Percentiles rank a stretch among this genome's conserved stretches.
phyloP scores from a whole-genome alignment of 1,284 basidiomycete genomes.

The Heterobasidion occidentale region DNA sequence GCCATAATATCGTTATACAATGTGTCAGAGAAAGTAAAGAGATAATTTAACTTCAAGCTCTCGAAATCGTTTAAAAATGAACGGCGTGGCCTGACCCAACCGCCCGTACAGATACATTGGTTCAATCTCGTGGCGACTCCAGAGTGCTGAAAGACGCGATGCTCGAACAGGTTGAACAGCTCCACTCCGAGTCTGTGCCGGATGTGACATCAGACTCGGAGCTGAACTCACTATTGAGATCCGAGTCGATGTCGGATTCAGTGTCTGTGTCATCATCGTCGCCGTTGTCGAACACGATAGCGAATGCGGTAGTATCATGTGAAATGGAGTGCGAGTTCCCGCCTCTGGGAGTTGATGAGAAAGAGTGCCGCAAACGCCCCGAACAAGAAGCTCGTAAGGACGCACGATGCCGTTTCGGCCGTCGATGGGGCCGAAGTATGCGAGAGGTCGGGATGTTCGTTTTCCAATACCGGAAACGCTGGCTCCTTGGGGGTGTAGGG shows the following conservation, averaged over 20 bases:
- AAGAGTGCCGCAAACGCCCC: conserved; percentile 28
- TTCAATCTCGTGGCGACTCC: conserved; percentile 1
- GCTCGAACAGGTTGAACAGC: conserved; percentile 12
- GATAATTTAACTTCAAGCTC: no score
- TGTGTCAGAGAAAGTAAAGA: no score
- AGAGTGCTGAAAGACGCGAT: conserved; percentile 12
- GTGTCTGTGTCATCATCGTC: background rate
- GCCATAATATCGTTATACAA: no score
- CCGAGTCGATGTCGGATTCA: background rate
- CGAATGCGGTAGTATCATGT: conserved; percentile 15
- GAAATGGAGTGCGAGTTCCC: conserved; percentile 23
- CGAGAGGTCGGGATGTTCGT: background rate
- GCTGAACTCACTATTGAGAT: background rate
- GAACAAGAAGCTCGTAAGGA: conserved; percentile 28
- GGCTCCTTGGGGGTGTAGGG: background rate
- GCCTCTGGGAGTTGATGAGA: conserved; percentile 23
- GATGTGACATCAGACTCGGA: conserved; percentile 7
- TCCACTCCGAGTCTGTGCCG: conserved; percentile 7
- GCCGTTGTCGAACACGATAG: background rate
- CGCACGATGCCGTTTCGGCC: conserved; percentile 25
- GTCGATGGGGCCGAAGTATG: conserved; percentile 8
- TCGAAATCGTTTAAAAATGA: no score
- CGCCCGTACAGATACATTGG: no score
- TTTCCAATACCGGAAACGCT: no score
- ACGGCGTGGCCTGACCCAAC: no score